Base-by-base conservation (phyloP, 805 yeast genomes). In the Sugiyamaella boreocaroliniensis region DNA sequence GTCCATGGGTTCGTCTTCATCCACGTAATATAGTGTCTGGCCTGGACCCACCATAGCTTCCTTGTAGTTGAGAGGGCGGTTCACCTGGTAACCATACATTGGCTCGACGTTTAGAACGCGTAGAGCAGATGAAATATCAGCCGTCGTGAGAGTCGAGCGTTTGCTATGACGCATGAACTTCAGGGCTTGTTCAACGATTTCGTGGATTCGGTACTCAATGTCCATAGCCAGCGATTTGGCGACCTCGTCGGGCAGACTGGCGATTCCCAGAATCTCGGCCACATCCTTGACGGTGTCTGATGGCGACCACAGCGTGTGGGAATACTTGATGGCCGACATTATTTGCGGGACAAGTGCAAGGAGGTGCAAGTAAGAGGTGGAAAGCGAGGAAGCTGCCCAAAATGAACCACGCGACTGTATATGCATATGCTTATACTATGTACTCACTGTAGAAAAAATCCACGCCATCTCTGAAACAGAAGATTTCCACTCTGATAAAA, bases 201-300 rank as follows among this genome's bases (percentile, higher is more conserved):
- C 98, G 67, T 92, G 92, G 58, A 93, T 87, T 57, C 99, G 79
- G 68, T 95, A 93, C 71, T 93, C 99, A n/a, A 93, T 95, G 67
- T 93, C 99, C 99, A 93, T 93, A 6, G 99, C 98, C 56, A 93
- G 73, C 57, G 93, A 88, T 64, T 89, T 87, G 47, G 97, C 86
- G 1, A 92, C 96, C 55, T 95, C 99, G 50, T 92, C 98, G 32
- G 88, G 86, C 47, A 93, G 73, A 41, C 68, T 69, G 2, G 76
- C 69, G 40, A 93, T 76, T 1, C 99, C 99, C 10, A 93, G 73
- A 2, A 89, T 79, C 65, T 93, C 99, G 0, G 97, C 96, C 14
- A 88, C 96, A 73, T 93, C 99, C 63, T 84, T 86, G 29, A 95
- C 97, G 0, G 99, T 93, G 68, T 93, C 98, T 55, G 86, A 83